These are phyloP conservation scores for Paramecium sexaurelia DNA, from an alignment of 73 alveolate species.

Conservation along the genomic window DNA sequence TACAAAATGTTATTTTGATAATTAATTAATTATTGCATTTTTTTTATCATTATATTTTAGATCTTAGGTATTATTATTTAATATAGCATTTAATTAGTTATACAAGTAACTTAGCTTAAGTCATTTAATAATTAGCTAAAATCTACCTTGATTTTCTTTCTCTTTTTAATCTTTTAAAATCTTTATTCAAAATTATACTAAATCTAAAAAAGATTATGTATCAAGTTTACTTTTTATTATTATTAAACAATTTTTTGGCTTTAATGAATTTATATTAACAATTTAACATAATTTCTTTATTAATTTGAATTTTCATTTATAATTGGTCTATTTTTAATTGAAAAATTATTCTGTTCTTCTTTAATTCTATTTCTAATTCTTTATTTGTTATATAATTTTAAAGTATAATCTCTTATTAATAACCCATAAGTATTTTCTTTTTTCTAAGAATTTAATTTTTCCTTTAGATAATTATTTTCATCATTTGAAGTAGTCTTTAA, in stretches of 20 bases:
- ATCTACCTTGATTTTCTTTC: background rate
- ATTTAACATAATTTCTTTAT: background rate
- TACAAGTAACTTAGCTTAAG: background rate
- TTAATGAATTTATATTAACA: background rate
- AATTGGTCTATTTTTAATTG: background rate
- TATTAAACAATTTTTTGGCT: background rate
- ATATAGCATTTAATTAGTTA: background rate
- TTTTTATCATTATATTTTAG: background rate
- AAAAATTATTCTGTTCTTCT: background rate
- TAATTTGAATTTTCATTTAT: background rate
- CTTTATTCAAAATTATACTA: background rate
- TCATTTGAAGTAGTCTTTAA: background rate
- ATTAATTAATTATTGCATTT: background rate
- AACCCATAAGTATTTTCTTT: background rate
- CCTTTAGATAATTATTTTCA: background rate
- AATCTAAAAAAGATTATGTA: background rate
- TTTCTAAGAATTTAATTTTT: background rate
- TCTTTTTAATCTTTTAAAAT: background rate
- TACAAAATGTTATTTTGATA: background rate
- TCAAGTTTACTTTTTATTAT: background rate
- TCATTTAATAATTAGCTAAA: background rate
- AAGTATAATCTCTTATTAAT: background rate
- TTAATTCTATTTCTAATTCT: background rate
- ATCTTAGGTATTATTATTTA: background rate
- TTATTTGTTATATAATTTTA: background rate